Base-by-base conservation (phyloP, 163 green algal genomes). In the Scenedesmus sp. region DNA sequence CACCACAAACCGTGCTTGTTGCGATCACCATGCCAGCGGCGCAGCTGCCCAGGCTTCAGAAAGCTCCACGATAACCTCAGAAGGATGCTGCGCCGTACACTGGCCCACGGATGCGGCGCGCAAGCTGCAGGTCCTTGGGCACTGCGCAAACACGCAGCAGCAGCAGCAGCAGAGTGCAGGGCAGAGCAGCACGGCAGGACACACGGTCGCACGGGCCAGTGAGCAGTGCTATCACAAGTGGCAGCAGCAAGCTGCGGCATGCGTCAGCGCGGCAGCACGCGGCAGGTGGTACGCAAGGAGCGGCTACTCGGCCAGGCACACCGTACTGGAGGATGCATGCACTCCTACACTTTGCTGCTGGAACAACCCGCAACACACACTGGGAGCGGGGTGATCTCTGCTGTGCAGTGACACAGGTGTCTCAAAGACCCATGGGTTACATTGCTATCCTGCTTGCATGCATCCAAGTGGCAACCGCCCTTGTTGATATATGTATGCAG, bases 61-160 rank as follows among this genome's bases (percentile, higher is more conserved):
- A 4, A 34, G 15, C 66, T 16, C 66, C 4, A 5, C 2, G 15
- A 5, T 3, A 7, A 5, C 79, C 8, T 97, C 88, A 98, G 82
- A 95, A 97, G 34, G 94, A 97, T 54, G 96, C 95, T 4, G 98
- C 96, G n/a, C 97, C 97, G 82, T 94, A 93, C 5, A 99, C 92
- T 0, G 97, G 97, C 12, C 97, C 97, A 55, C 97, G 95, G 85
- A 99, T 98, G 62, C 97, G 93, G 13, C 97, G 93, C 5, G 97
- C 97, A 18, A 98, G 93, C 94, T 97, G 95, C 92, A 98, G 93
- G 89, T 98, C 96, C 94, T 97, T 97, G 57, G 96, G 96, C 96
- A 98, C 94, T 96, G 94, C 70, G 52, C 9, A 26, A 46, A 85
- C 67, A 66, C 20, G 62, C 59, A 91, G 59, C n/a, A 12, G 46